Evolutionary conservation across 2,329 filamentous ascomycete species (phyloP).

Genomic region (Paecilomyces sp.): DNA sequence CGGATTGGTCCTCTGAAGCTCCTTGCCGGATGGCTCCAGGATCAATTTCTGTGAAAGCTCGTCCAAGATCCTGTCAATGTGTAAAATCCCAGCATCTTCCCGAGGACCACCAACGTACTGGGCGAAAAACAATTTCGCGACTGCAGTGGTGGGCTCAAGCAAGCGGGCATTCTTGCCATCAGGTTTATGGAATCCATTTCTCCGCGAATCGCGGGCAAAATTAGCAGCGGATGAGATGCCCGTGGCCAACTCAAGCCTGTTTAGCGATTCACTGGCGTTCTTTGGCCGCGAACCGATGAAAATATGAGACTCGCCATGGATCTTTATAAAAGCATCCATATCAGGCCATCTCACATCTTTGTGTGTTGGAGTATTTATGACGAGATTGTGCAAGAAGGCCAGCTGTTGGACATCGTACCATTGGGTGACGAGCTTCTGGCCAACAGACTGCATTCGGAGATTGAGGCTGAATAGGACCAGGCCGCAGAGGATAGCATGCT

Average conservation of each 20-base stretch:
- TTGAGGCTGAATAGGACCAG: slow-evolving; percentile 19
- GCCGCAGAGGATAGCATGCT: slow-evolving; percentile 18
- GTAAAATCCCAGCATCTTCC: slow-evolving; percentile 6
- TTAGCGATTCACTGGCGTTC: slow-evolving; percentile 17
- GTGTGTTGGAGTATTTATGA: slow-evolving; percentile 7
- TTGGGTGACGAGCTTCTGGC: slow-evolving; percentile 17
- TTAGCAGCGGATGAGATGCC: slow-evolving; percentile 16
- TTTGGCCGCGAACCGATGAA: slow-evolving; percentile 21
- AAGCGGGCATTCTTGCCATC: slow-evolving; percentile 14
- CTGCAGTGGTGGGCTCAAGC: slow-evolving; percentile 16
- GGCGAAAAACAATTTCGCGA: slow-evolving; percentile 15
- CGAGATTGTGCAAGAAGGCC: slow-evolving; percentile 22
- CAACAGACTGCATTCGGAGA: slow-evolving; percentile 16
- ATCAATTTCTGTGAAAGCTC: slow-evolving; percentile 12
- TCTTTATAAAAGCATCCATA: slow-evolving; percentile 22
- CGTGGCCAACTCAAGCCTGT: slow-evolving; percentile 19
- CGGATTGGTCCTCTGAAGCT: slow-evolving; percentile 2
- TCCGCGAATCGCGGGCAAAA: slow-evolving; percentile 20
- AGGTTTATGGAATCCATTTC: slow-evolving; percentile 10
- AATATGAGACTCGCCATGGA: slow-evolving; percentile 22
- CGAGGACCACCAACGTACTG: slow-evolving; percentile 9
- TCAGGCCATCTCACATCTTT: slow-evolving; percentile 19
- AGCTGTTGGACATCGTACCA: slow-evolving; percentile 22
- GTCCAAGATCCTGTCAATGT: slow-evolving; percentile 7
- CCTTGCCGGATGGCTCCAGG: slow-evolving; percentile 7